A percentile compares a stretch with the other conserved stretches of the same genome.
phyloP scores from a whole-genome alignment of 176 grass and related monocot genomes.

The Poa annua region DNA sequence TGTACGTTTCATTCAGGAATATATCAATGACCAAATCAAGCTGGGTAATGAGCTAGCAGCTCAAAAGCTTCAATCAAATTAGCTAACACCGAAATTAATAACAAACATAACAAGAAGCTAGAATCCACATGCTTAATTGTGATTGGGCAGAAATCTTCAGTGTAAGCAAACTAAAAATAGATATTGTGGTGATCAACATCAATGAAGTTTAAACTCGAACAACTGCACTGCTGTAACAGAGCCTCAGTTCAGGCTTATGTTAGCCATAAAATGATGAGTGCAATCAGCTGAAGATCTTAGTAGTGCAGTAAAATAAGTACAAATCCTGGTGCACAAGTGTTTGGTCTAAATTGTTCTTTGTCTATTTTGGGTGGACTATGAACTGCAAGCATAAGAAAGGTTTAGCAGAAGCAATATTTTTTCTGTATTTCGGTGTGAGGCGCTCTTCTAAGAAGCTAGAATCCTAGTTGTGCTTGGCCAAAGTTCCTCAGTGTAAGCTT shows the following conservation, averaged over 20 bases:
- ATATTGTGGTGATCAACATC: neutral
- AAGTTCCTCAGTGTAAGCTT: slow-evolving; percentile 7
- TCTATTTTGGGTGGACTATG: neutral
- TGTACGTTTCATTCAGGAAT: slow-evolving; percentile 13
- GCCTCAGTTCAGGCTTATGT: neutral
- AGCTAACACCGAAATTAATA: neutral
- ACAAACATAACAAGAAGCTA: neutral
- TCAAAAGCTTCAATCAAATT: slow-evolving; percentile 6
- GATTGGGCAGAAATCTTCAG: slow-evolving; percentile 14
- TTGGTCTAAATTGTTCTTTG: slow-evolving; percentile 9
- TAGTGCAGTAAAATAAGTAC: neutral
- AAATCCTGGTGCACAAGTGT: neutral
- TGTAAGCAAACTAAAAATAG: slow-evolving; percentile 14
- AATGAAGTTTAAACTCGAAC: slow-evolving; percentile 9
- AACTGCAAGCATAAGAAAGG: slow-evolving; percentile 6
- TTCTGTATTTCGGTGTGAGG: neutral
- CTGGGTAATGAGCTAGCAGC: neutral
- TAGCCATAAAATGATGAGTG: neutral
- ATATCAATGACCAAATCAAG: slow-evolving; percentile 17
- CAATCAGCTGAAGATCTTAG: slow-evolving; percentile 1
- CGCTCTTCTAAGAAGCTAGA: neutral
- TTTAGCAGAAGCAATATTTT: no score
- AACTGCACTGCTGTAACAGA: neutral
- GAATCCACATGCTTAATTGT: slow-evolving; percentile 23
- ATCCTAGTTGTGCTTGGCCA: slow-evolving; percentile 9